Percentiles rank a stretch among this genome's conserved stretches.
Evolutionary conservation across 108 stramenopile genomes (phyloP).

Genomic region (Nannochloropsis granulata): DNA sequence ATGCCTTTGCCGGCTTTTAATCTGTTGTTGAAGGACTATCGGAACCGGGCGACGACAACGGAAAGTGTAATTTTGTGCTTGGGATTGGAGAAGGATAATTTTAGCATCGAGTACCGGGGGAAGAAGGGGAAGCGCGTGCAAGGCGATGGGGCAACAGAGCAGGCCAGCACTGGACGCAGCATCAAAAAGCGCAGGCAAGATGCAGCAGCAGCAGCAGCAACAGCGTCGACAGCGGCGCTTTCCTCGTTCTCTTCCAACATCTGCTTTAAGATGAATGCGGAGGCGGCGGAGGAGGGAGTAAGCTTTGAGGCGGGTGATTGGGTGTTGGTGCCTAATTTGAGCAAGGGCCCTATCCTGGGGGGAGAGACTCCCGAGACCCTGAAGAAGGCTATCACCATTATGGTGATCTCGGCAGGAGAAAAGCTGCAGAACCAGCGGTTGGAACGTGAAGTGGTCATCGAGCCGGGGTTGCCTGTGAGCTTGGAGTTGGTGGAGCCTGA

Average conservation of each 20-base stretch:
- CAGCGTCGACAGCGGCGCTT: not conserved
- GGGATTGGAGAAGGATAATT: not conserved
- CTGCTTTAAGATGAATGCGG: not conserved
- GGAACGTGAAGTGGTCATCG: not conserved
- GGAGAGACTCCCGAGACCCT: not conserved
- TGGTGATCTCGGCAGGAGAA: not conserved
- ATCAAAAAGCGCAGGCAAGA: not conserved
- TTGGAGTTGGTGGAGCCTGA: not conserved
- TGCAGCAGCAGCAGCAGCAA: not conserved
- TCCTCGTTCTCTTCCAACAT: not conserved
- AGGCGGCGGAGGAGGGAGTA: not conserved
- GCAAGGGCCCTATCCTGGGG: not conserved
- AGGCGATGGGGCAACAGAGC: not conserved
- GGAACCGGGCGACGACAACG: not conserved
- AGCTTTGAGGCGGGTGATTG: not conserved
- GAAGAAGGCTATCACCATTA: not conserved
- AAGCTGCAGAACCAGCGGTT: not conserved
- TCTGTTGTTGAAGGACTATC: not conserved
- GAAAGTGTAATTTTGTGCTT: not conserved
- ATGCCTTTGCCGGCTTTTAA: not conserved
- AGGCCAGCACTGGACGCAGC: not conserved
- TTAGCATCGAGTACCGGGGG: not conserved
- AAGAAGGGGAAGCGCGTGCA: not conserved
- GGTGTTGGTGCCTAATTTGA: not conserved
- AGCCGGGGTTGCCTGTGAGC: not conserved